These are phyloP conservation scores for Yamadazyma dushanensis DNA, from an alignment of 1,139 yeast species.

Conservation along the genomic window DNA sequence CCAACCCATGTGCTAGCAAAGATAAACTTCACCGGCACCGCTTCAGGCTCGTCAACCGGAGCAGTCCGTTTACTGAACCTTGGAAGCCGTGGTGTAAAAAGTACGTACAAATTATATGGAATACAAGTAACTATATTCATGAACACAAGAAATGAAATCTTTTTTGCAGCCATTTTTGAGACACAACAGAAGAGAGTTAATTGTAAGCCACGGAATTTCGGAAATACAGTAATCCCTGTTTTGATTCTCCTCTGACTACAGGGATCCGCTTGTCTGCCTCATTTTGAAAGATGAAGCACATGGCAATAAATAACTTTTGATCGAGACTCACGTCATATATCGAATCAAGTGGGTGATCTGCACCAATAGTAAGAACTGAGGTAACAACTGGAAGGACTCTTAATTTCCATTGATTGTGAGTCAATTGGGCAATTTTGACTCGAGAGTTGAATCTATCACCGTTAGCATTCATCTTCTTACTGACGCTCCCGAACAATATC, in stretches of 20 bases:
- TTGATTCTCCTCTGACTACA: too few relatives aligned
- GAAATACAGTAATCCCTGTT: too few relatives aligned
- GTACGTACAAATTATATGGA: too few relatives aligned
- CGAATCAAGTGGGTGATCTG: neutral
- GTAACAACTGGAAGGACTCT: neutral
- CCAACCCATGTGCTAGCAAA: slow-evolving; percentile 4
- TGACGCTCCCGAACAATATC: neutral
- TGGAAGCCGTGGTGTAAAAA: neutral
- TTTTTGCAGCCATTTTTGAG: neutral
- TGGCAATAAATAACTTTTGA: neutral
- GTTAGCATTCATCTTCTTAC: neutral
- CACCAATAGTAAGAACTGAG: neutral
- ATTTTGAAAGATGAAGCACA: neutral
- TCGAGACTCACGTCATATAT: neutral
- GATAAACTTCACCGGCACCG: slow-evolving; percentile 6
- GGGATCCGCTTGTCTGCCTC: too few relatives aligned
- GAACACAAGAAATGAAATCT: neutral
- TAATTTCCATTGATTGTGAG: neutral
- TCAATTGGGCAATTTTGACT: neutral
- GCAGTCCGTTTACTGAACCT: neutral
- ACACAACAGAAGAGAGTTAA: too few relatives aligned
- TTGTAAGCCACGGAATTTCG: too few relatives aligned
- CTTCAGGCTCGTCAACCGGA: neutral
- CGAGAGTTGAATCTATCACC: neutral
- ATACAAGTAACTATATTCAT: slow-evolving; percentile 2